Evolutionary conservation across 106 monocot species (phyloP).

Genomic region (Apostasia ramifera): DNA sequence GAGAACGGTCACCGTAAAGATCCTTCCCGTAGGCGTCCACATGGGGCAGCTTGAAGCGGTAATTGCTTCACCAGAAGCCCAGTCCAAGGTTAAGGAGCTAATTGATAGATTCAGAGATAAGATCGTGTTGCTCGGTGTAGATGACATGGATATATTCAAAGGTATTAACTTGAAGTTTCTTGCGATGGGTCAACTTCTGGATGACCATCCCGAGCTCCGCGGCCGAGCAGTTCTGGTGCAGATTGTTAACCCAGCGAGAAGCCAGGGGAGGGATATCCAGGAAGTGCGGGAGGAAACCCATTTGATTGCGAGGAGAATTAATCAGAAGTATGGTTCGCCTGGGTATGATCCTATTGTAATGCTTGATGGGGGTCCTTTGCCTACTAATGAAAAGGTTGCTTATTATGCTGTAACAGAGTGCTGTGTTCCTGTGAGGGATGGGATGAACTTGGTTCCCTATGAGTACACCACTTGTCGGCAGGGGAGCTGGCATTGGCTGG

Average conservation of each 20-base stretch:
- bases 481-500: too few relatives aligned
- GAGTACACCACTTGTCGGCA: conserved; percentile 58
- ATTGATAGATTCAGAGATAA: conserved; percentile 26
- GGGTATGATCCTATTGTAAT: conserved; percentile 44
- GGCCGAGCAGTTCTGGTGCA: conserved; percentile 55
- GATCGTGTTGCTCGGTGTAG: conserved; percentile 37
- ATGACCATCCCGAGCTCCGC: conserved; percentile 20
- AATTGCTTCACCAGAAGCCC: conserved; percentile 21
- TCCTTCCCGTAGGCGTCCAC: conserved; percentile 52
- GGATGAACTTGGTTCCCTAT: conserved; percentile 65
- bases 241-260: conserved; percentile 48
- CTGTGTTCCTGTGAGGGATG: conserved; percentile 64
- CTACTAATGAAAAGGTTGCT: conserved; percentile 46
- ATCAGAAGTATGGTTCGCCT: conserved; percentile 20
- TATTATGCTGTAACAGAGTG: conserved; percentile 53
- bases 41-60: conserved; percentile 32
- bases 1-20: conserved; percentile 45
- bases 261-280: conserved; percentile 40
- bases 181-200: conserved; percentile 32
- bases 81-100: conserved; percentile 38
- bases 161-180: conserved; percentile 50
- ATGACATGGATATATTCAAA: conserved; percentile 67
- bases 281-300: conserved; percentile 35
- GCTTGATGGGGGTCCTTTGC: conserved; percentile 36
- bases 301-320: conserved; percentile 34